Conservation (phyloP, 2,329 filamentous ascomycete genomes). For the Aspergillus pseudoglaucus region DNA sequence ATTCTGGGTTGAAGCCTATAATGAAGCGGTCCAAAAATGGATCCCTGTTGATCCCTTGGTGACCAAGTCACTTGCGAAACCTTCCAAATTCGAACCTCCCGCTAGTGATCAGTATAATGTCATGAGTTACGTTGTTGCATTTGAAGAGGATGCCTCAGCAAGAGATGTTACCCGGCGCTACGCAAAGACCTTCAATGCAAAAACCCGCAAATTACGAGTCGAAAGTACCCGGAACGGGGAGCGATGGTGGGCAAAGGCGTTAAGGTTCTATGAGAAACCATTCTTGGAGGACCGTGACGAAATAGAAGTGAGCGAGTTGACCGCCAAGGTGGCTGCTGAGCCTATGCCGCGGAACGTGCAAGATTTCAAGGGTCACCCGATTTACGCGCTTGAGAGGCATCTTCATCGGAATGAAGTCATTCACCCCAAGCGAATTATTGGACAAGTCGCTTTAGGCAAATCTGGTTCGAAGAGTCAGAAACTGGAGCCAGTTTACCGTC, state of each 20-base stretch:
- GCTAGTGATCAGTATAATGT: constrained; percentile 67
- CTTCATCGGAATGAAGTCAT: constrained; percentile 78
- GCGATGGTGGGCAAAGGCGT: constrained; percentile 50
- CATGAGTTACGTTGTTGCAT: constrained; percentile 78
- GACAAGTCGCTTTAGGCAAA: constrained; percentile 60
- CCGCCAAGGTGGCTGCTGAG: constrained; percentile 65
- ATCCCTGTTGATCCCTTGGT: constrained; percentile 79
- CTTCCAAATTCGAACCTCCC: constrained; percentile 73
- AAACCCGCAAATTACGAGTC: constrained; percentile 75
- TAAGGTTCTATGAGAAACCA: constrained; percentile 34
- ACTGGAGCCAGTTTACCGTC: constrained; percentile 74
- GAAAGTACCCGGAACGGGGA: constrained; percentile 57
- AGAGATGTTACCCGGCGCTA: constrained; percentile 86
- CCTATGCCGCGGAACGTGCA: constrained; percentile 78
- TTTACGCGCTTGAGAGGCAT: constrained; percentile 80
- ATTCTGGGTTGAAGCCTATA: constrained; percentile 92
- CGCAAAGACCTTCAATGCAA: constrained; percentile 79
- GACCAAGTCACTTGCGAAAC: constrained; percentile 69
- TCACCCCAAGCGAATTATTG: constrained; percentile 62
- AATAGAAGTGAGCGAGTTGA: constrained; percentile 73
- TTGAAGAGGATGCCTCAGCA: constrained; percentile 70
- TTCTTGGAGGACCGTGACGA: constrained; percentile 64
- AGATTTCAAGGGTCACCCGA: constrained; percentile 80
- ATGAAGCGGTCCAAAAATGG: constrained; percentile 84
- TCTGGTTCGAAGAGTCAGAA: constrained; percentile 39